Base-by-base conservation (phyloP, 495 filamentous ascomycete genomes). In the Trichoderma orchidacearum region DNA sequence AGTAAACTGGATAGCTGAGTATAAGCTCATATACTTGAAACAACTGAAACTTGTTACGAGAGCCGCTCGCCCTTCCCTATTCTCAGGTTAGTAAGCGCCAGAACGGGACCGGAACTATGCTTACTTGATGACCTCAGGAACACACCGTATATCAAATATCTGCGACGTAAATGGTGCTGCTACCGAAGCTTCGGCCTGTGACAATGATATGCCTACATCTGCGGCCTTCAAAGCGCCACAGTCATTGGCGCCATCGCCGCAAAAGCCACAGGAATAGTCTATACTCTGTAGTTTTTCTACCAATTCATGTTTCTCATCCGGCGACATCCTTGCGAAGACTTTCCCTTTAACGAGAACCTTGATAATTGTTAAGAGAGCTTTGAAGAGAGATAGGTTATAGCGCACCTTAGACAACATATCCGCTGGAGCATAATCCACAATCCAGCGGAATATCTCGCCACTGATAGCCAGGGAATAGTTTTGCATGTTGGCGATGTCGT, bases 21-120 rank as follows among this genome's bases (percentile, higher is more conserved):
- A 99, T 58, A 99, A 72, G 63, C 89, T 95, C 94, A 99, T 99
- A 68, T 90, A 99, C 70, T 99, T 99, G 75, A 99, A 99, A 73
- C 94, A 99, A 71, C 89, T 95, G 72, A 99, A 99, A 66, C 91
- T 96, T 28, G 94, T 99, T 6, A 96, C 91, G 17, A 99, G 76
- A 50, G 94, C 86, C 45, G 92, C 92, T 58, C 94, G 84, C 4
- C 94, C 94, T 75, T 99, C 94, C 27, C 87, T 87, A 58, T 27
- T 7, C 18, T 41, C 17, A 61, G 3, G 52, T 32, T 21, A 64
- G n/a, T 21, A 53, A 17, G 18, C 21, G 3, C 8, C n/a, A 21
- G 28, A 17, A 18, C 3, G 15, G 18, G 17, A 30, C 11, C 21
- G 13, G 8, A 4, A 0, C 31, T 15, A 63, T 51, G 51, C 18